Evolutionary conservation across 2,329 filamentous ascomycete genomes (phyloP).

Genomic region (Colletotrichum chrysophilum): DNA sequence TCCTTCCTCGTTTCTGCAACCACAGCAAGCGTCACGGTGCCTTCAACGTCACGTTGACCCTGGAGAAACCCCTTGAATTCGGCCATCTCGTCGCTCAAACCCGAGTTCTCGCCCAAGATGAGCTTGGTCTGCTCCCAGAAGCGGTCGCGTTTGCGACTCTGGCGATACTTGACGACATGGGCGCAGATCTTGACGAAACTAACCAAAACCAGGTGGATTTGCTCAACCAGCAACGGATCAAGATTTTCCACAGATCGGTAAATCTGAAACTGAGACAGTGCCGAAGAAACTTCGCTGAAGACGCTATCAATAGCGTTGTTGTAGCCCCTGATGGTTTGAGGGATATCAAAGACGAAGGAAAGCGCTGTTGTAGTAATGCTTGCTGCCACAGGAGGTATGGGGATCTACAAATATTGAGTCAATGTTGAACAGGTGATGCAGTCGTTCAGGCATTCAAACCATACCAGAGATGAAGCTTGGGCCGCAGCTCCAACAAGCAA

Average conservation of each 20-base stretch:
- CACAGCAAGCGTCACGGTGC: not conserved
- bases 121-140: not conserved
- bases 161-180: not conserved
- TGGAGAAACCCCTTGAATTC: not conserved
- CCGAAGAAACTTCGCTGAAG: not conserved
- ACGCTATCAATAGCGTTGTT: not conserved
- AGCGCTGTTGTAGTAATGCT: not conserved
- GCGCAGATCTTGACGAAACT: not conserved
- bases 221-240: not conserved
- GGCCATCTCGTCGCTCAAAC: not conserved
- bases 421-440: not conserved
- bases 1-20: not conserved
- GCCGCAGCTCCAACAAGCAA: not conserved
- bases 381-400: not conserved
- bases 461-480: not conserved
- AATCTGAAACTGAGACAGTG: not conserved
- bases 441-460: not conserved
- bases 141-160: not conserved
- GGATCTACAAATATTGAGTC: not conserved
- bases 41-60: not conserved
- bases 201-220: not conserved
- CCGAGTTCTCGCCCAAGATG: not conserved
- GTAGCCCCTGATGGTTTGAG: not conserved
- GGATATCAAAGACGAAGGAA: not conserved
- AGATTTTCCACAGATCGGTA: not conserved